These are phyloP conservation scores for Microcyclosporella mali DNA, from an alignment of 2,329 filamentous ascomycete genomes.

Conservation along the genomic window DNA sequence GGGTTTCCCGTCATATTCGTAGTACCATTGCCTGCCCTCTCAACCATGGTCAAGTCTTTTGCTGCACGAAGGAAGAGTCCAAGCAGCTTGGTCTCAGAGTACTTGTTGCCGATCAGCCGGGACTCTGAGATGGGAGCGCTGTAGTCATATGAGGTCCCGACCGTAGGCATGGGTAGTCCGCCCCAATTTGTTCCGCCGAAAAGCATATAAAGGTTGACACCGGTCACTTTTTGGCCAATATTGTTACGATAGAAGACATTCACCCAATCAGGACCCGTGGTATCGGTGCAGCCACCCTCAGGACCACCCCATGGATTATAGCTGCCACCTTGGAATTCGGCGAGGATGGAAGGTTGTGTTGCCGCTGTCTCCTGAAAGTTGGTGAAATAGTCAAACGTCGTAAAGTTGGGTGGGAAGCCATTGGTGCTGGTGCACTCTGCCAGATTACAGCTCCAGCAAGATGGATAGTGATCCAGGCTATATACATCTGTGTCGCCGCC, in stretches of 20 bases:
- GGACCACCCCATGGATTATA: constrained; percentile 60
- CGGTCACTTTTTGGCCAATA: constrained; percentile 54
- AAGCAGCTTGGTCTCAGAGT: constrained; percentile 57
- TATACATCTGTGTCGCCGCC: constrained; percentile 52
- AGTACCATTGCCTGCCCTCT: constrained; percentile 45
- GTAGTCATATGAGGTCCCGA: constrained; percentile 59
- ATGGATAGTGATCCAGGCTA: constrained; percentile 48
- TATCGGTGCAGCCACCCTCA: constrained; percentile 48
- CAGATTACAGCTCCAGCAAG: constrained; percentile 59
- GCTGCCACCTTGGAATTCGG: constrained; percentile 55
- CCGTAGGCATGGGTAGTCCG: constrained; percentile 51
- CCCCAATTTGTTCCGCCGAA: constrained; percentile 62
- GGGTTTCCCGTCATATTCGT: constrained; percentile 45
- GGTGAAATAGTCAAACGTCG: constrained; percentile 42
- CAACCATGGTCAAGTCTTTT: constrained; percentile 51
- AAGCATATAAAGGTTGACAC: constrained; percentile 57
- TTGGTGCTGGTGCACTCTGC: constrained; percentile 56
- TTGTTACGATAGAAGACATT: constrained; percentile 60
- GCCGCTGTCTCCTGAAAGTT: constrained; percentile 39
- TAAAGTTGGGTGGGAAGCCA: constrained; percentile 52
- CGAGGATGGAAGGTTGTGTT: constrained; percentile 50
- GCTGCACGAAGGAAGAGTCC: constrained; percentile 55
- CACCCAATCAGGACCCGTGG: constrained; percentile 54
- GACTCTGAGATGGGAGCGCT: constrained; percentile 56
- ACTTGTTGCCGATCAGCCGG: constrained; percentile 53